A percentile compares a stretch with the other conserved stretches of the same genome.
Evolutionary conservation across 257 asterid genomes (phyloP).

Genomic region (Eustoma russellianum): DNA sequence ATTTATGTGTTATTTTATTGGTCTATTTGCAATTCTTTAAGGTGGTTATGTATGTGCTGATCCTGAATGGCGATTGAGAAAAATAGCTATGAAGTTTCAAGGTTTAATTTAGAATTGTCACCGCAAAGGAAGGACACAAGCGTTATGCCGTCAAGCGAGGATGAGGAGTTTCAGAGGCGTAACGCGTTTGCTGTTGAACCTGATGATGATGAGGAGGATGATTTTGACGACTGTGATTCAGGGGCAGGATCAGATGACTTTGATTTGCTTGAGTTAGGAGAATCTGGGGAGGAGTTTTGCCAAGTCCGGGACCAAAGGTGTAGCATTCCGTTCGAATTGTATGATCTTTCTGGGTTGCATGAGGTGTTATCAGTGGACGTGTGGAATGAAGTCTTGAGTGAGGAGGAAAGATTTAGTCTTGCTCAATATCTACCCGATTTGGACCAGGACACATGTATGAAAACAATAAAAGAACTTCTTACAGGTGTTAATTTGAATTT

Average conservation of each 20-base stretch:
- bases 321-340: constrained; percentile 79
- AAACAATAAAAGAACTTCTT: constrained; percentile 70
- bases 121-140: constrained; percentile 52
- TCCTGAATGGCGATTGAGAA: constrained; percentile 94
- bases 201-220: constrained; percentile 74
- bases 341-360: constrained; percentile 68
- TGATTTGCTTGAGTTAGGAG: constrained; percentile 84
- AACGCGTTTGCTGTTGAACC: constrained; percentile 51
- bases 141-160: constrained; percentile 58
- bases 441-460: constrained; percentile 80
- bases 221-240: constrained; percentile 77
- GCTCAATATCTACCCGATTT: constrained; percentile 83
- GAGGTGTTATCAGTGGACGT: constrained; percentile 82
- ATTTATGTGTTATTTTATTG: constrained; percentile 6
- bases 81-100: too few relatives aligned
- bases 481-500: constrained; percentile 74
- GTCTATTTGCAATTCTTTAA: constrained; percentile 11
- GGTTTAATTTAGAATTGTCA: constrained; percentile 61
- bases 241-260: too few relatives aligned
- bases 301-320: constrained; percentile 86
- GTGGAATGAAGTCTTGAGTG: constrained; percentile 85
- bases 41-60: constrained; percentile 28
- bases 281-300: constrained; percentile 88
- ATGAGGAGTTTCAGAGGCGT: constrained; percentile 58
- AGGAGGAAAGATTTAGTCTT: constrained; percentile 79